Conservation (phyloP, 2,329 filamentous ascomycete species). For the Cytospora leucostoma region DNA sequence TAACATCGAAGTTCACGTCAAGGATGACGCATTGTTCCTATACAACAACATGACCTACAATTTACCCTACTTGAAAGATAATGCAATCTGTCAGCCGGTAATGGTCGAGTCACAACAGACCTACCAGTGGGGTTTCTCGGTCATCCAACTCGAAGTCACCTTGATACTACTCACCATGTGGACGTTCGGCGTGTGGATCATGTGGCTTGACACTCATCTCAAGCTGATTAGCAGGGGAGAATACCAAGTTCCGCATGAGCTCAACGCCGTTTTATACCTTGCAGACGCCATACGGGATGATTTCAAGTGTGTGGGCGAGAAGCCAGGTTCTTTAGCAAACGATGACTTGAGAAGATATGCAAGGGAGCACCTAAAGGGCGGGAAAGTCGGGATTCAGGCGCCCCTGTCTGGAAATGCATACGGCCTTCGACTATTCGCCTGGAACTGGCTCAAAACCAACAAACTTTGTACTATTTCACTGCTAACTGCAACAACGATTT, state of each 20-base stretch:
- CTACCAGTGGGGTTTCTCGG: constrained; percentile 36
- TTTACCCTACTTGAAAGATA: neutral
- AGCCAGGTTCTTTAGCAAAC: neutral
- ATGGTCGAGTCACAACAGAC: constrained; percentile 1
- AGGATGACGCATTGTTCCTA: neutral
- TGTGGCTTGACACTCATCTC: constrained; percentile 31
- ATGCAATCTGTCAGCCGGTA: constrained; percentile 10
- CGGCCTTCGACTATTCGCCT: neutral
- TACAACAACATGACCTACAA: neutral
- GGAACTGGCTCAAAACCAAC: constrained; percentile 10
- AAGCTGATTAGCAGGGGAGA: constrained; percentile 1
- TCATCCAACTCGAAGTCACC: constrained; percentile 31
- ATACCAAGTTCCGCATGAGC: constrained; percentile 2
- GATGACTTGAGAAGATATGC: neutral
- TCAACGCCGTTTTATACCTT: constrained; percentile 6
- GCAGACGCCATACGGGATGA: constrained; percentile 6
- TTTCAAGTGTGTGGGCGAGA: neutral
- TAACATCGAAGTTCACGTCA: neutral
- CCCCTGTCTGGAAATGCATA: neutral
- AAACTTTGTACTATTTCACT: neutral
- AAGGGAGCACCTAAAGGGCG: neutral
- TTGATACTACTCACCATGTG: constrained; percentile 28
- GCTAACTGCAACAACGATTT: neutral
- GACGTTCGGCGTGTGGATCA: constrained; percentile 29
- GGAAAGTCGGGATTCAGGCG: neutral